A percentile compares a stretch with the other conserved stretches of the same genome.
Conservation (phyloP, 140 eudicot genomes). For the Senecio squalidus region DNA sequence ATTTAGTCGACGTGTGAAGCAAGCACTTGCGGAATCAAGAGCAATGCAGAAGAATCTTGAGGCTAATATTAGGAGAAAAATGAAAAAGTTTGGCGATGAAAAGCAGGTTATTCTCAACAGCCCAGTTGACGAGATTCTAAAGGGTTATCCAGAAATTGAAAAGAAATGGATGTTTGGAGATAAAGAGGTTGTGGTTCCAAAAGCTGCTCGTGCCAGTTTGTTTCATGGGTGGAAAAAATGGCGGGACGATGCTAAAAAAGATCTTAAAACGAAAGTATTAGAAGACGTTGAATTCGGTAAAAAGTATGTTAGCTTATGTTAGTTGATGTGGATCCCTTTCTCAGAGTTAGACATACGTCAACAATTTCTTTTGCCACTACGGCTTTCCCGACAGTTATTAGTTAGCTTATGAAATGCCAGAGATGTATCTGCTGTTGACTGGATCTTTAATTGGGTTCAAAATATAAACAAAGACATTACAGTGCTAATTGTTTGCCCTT, state of each 20-base stretch:
- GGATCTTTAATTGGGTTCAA: conserved; percentile 24
- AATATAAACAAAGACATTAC: conserved; percentile 47
- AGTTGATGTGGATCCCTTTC: conserved; percentile 87
- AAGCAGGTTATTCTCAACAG: conserved; percentile 49
- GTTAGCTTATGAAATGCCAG: conserved; percentile 41
- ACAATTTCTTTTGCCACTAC: conserved; percentile 45
- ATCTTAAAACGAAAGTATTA: conserved; percentile 46
- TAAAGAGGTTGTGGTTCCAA: conserved; percentile 73
- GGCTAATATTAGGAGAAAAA: conserved; percentile 45
- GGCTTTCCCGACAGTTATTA: conserved; percentile 32
- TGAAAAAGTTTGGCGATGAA: conserved; percentile 68
- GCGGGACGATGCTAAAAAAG: conserved; percentile 66
- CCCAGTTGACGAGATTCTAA: conserved; percentile 57
- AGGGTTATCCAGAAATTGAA: conserved; percentile 82
- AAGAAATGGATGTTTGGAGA: conserved; percentile 80
- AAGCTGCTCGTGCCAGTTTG: conserved; percentile 56
- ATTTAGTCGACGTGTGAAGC: conserved; percentile 49
- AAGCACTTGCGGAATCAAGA: conserved; percentile 58
- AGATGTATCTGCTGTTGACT: conserved; percentile 23
- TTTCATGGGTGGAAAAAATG: conserved; percentile 84
- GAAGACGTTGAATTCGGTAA: conserved; percentile 69
- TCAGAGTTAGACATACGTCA: conserved; percentile 62
- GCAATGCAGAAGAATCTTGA: conserved; percentile 73
- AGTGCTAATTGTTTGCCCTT: conserved; percentile 52
- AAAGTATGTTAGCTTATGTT: conserved; percentile 60